These are phyloP conservation scores for Canavalia gladiata DNA, from an alignment of 306 rosid species.

Conservation along the genomic window DNA sequence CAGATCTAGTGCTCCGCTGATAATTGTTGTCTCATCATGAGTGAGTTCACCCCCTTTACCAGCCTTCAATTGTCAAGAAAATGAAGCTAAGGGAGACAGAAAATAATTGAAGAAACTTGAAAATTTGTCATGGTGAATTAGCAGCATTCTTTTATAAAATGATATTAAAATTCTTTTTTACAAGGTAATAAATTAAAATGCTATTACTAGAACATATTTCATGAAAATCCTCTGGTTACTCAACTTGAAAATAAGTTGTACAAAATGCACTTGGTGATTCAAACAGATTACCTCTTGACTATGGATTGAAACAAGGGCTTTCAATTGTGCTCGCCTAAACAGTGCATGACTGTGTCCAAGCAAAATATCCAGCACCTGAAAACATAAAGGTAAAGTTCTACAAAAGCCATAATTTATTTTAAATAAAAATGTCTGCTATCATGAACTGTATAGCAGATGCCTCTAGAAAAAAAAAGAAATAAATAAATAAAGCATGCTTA, in stretches of 20 bases:
- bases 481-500: background rate
- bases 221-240: slow-evolving; percentile 27
- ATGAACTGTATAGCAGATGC: slow-evolving; percentile 3
- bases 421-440: background rate
- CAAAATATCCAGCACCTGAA: slow-evolving; percentile 78
- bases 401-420: slow-evolving; percentile 32
- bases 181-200: slow-evolving; percentile 17
- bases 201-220: slow-evolving; percentile 25
- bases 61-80: slow-evolving; percentile 64
- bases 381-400: slow-evolving; percentile 50
- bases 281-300: slow-evolving; percentile 82
- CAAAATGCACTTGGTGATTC: slow-evolving; percentile 61
- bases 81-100: slow-evolving; percentile 27
- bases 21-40: slow-evolving; percentile 92
- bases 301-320: slow-evolving; percentile 92
- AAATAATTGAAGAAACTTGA: slow-evolving; percentile 14
- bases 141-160: slow-evolving; percentile 17
- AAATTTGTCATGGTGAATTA: slow-evolving; percentile 35
- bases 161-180: slow-evolving; percentile 4
- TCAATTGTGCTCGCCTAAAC: slow-evolving; percentile 93
- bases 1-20: slow-evolving; percentile 95
- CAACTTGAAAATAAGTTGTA: slow-evolving; percentile 46
- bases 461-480: slow-evolving; percentile 3
- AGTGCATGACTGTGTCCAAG: slow-evolving; percentile 87
- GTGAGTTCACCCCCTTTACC: slow-evolving; percentile 99